Percentiles rank a stretch among this genome's conserved stretches.
Evolutionary conservation across 495 filamentous ascomycete species (phyloP).

Genomic region (Parathielavia appendiculata): DNA sequence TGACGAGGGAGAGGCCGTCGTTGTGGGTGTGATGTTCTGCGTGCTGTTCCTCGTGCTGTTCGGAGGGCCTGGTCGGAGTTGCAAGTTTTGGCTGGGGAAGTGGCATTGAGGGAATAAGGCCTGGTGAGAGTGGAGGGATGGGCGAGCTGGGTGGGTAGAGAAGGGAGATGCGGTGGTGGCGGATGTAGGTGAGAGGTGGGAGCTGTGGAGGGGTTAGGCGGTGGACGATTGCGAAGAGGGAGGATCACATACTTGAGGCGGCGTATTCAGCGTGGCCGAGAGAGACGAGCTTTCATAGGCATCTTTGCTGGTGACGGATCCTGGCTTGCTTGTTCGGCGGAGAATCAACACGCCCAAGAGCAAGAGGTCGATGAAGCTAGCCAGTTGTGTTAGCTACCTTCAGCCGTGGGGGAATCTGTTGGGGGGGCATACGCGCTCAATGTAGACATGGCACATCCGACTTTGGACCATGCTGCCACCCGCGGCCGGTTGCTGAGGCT

Average conservation of each 20-base stretch:
- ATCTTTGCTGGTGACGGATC: neutral
- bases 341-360: constrained; percentile 20
- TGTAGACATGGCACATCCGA: constrained; percentile 20
- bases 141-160: constrained; percentile 16
- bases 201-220: neutral
- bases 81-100: neutral
- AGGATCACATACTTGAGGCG: constrained; percentile 3
- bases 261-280: neutral
- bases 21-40: neutral
- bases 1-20: neutral
- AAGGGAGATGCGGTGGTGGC: constrained; percentile 8
- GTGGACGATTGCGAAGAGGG: neutral
- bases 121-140: constrained; percentile 1
- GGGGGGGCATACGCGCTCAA: constrained; percentile 21
- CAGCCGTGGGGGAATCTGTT: neutral
- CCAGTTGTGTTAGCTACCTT: neutral
- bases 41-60: neutral
- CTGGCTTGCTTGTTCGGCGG: neutral
- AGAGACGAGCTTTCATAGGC: neutral
- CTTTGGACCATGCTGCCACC: constrained; percentile 22
- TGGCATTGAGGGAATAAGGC: too few relatives aligned
- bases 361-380: constrained; percentile 21
- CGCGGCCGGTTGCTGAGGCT: constrained; percentile 9
- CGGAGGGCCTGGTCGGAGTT: neutral
- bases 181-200: constrained; percentile 9